These are phyloP conservation scores for Cyclotella choctawhatcheeana DNA, from an alignment of 108 stramenopile species.

Conservation along the genomic window DNA sequence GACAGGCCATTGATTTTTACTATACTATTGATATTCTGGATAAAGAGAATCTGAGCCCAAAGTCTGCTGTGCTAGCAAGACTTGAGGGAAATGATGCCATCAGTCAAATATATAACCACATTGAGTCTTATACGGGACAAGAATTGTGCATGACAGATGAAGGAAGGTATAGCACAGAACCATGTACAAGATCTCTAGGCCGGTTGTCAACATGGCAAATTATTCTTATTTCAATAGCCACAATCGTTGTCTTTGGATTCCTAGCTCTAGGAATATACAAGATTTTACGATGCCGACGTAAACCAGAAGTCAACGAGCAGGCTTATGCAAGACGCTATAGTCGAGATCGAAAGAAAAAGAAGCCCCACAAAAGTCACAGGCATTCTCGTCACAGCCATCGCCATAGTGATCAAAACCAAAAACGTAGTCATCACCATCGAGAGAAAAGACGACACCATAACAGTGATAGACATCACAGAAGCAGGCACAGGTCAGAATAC, in stretches of 20 bases:
- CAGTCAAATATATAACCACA: neutral
- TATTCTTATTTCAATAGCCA: neutral
- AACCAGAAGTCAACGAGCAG: neutral
- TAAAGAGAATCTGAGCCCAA: neutral
- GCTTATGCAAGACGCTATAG: neutral
- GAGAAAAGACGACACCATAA: neutral
- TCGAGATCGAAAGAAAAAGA: neutral
- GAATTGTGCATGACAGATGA: neutral
- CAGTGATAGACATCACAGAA: neutral
- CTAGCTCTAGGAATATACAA: neutral
- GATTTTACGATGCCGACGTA: neutral
- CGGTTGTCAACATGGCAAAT: neutral
- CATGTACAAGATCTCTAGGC: neutral
- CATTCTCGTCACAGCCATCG: neutral
- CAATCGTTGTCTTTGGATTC: neutral
- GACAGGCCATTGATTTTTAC: slow-evolving; percentile 2
- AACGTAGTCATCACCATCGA: neutral
- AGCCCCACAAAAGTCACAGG: neutral
- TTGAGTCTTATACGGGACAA: neutral
- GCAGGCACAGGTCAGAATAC: neutral
- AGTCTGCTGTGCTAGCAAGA: neutral
- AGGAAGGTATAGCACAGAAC: neutral
- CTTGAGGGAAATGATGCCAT: neutral
- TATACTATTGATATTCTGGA: neutral
- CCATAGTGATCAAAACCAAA: neutral